These are phyloP conservation scores for Aurinia saxatilis DNA, from an alignment of 345 rosid species.

Conservation along the genomic window DNA sequence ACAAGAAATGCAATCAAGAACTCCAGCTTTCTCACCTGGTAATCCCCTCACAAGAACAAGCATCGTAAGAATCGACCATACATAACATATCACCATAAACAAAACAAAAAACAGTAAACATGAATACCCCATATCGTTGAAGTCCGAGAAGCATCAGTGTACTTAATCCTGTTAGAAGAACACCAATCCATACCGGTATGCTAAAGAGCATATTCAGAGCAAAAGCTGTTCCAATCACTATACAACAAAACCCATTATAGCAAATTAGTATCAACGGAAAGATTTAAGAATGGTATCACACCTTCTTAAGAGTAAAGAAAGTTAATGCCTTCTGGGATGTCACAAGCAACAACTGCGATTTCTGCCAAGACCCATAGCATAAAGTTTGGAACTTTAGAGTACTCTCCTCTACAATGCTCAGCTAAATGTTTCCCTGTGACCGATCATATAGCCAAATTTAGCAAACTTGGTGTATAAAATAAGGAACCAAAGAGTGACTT, in stretches of 20 bases:
- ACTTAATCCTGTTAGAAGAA: slow-evolving; percentile 85
- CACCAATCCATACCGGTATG: slow-evolving; percentile 87
- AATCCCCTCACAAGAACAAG: not conserved
- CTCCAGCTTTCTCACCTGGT: slow-evolving; percentile 85
- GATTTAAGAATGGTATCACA: not conserved
- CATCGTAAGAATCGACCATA: not conserved
- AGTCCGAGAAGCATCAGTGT: slow-evolving; percentile 76
- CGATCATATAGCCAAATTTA: not conserved
- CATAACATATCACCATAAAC: not conserved
- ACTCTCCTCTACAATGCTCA: slow-evolving; percentile 81
- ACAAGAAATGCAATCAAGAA: slow-evolving; percentile 79
- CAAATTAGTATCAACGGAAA: slow-evolving; percentile 4
- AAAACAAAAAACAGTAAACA: not conserved
- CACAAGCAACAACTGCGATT: slow-evolving; percentile 89
- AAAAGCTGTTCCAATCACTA: slow-evolving; percentile 95
- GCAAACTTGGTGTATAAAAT: not conserved
- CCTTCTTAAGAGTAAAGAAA: not conserved
- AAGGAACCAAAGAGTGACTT: not conserved
- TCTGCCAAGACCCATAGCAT: slow-evolving; percentile 86
- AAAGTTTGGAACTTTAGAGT: slow-evolving; percentile 70
- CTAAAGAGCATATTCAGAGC: slow-evolving; percentile 93
- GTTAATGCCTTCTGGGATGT: slow-evolving; percentile 80
- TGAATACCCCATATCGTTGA: slow-evolving; percentile 79
- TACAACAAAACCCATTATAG: not conserved
- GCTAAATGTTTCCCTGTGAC: slow-evolving; percentile 85